A percentile compares a stretch with the other conserved stretches of the same genome.
These are phyloP conservation scores for Colletotrichum acutatum DNA, from an alignment of 2,329 filamentous ascomycete genomes.

Conservation along the genomic window DNA sequence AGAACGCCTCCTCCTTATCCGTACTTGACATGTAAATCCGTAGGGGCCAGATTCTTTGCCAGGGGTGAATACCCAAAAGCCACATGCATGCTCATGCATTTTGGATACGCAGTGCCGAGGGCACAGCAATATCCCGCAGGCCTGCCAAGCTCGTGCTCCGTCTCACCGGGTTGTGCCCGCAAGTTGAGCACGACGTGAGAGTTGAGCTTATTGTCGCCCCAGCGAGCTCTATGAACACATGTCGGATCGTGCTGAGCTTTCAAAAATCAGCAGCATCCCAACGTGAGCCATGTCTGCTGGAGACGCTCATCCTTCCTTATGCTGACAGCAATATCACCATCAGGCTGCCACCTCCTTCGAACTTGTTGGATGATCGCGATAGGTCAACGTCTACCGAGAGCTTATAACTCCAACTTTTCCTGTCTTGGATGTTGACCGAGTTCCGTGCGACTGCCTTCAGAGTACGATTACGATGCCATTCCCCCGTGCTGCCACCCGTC, in stretches of 20 bases:
- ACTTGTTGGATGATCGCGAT: neutral
- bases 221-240: neutral
- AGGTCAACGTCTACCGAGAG: neutral
- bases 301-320: neutral
- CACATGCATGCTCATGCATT: neutral
- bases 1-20: neutral
- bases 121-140: neutral
- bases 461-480: neutral
- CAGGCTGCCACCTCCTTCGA: no score
- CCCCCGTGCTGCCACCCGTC: neutral
- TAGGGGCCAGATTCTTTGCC: no score
- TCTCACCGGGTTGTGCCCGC: neutral
- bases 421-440: neutral
- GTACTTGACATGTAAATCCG: neutral
- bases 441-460: neutral
- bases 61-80: neutral
- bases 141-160: neutral
- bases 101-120: neutral
- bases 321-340: no score
- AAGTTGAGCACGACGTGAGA: neutral
- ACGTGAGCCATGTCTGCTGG: neutral
- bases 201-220: neutral
- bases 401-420: neutral
- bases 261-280: neutral
- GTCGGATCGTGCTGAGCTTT: neutral